Percentiles rank a stretch among this genome's conserved stretches.
Conservation (phyloP, 306 rosid species). For the Sicyos baderoa region DNA sequence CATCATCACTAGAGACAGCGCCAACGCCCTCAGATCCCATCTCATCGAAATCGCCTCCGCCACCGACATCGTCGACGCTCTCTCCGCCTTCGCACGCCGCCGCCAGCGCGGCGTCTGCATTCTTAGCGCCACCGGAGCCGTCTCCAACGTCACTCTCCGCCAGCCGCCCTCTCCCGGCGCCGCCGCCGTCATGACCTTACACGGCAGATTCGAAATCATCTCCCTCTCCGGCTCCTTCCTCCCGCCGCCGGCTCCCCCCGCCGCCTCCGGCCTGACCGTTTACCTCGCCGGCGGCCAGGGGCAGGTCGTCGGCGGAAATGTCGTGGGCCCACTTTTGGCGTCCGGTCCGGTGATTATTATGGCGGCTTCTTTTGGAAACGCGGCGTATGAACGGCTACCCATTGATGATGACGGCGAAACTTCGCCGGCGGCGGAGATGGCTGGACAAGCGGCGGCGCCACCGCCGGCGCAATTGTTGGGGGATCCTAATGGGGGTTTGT, state of each 20-base stretch:
- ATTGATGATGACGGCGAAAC: slow-evolving; percentile 72
- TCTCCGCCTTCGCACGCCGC: slow-evolving; percentile 63
- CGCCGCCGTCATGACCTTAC: slow-evolving; percentile 72
- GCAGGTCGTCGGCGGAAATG: slow-evolving; percentile 79
- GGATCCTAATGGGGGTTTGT: slow-evolving; percentile 48
- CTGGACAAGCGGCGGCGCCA: slow-evolving; percentile 38
- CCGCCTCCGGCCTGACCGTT: slow-evolving; percentile 61
- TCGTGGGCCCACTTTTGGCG: slow-evolving; percentile 61
- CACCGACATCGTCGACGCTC: slow-evolving; percentile 70
- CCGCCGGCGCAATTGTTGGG: slow-evolving; percentile 39
- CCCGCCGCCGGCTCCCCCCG: slow-evolving; percentile 88
- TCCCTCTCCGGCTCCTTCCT: slow-evolving; percentile 72
- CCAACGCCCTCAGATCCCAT: slow-evolving; percentile 80
- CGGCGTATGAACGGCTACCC: slow-evolving; percentile 88
- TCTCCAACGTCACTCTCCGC: slow-evolving; percentile 71
- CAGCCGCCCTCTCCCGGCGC: slow-evolving; percentile 85
- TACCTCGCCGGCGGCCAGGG: slow-evolving; percentile 91
- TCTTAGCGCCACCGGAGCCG: slow-evolving; percentile 77
- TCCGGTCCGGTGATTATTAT: slow-evolving; percentile 79
- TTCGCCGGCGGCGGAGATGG: slow-evolving; percentile 24
- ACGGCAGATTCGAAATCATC: slow-evolving; percentile 76
- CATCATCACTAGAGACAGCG: slow-evolving; percentile 81
- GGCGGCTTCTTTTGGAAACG: slow-evolving; percentile 92
- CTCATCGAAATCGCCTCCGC: slow-evolving; percentile 72
- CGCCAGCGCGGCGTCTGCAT: slow-evolving; percentile 77